These are phyloP conservation scores for Neonectria punicea DNA, from an alignment of 2,329 filamentous ascomycete genomes.

Conservation along the genomic window DNA sequence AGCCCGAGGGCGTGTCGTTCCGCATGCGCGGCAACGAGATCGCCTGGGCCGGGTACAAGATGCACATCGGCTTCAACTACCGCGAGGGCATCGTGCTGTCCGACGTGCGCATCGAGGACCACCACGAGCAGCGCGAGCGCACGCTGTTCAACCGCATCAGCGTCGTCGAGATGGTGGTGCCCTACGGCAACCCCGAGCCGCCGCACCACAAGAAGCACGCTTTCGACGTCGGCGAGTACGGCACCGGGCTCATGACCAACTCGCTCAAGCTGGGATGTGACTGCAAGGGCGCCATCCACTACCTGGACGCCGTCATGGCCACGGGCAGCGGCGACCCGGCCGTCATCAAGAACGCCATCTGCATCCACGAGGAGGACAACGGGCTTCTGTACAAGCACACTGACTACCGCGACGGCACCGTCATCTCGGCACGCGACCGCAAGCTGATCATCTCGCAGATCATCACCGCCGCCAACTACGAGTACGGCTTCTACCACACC, in stretches of 20 bases:
- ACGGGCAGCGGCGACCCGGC: slow-evolving; percentile 80
- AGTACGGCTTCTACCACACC: slow-evolving; percentile 59
- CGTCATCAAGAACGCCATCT: slow-evolving; percentile 93
- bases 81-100: slow-evolving; percentile 77
- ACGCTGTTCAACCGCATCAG: slow-evolving; percentile 75
- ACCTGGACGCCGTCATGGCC: slow-evolving; percentile 88
- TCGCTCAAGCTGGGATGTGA: slow-evolving; percentile 82
- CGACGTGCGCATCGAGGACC: slow-evolving; percentile 72
- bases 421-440: slow-evolving; percentile 66
- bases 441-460: slow-evolving; percentile 72
- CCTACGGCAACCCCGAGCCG: slow-evolving; percentile 81
- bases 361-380: slow-evolving; percentile 74
- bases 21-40: slow-evolving; percentile 60
- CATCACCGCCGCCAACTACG: slow-evolving; percentile 74
- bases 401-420: slow-evolving; percentile 68
- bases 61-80: slow-evolving; percentile 78
- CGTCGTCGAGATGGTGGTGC: slow-evolving; percentile 77
- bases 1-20: slow-evolving; percentile 55
- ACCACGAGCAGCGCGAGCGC: slow-evolving; percentile 53
- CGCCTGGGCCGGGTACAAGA: slow-evolving; percentile 73
- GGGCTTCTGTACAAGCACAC: slow-evolving; percentile 74
- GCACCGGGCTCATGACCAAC: slow-evolving; percentile 87
- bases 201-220: slow-evolving; percentile 86
- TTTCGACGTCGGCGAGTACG: slow-evolving; percentile 84
- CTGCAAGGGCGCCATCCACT: slow-evolving; percentile 92